Percentiles rank a stretch among this genome's conserved stretches.
Conservation (phyloP, 176 grass and related monocot species). For the Cenchrus americanus region DNA sequence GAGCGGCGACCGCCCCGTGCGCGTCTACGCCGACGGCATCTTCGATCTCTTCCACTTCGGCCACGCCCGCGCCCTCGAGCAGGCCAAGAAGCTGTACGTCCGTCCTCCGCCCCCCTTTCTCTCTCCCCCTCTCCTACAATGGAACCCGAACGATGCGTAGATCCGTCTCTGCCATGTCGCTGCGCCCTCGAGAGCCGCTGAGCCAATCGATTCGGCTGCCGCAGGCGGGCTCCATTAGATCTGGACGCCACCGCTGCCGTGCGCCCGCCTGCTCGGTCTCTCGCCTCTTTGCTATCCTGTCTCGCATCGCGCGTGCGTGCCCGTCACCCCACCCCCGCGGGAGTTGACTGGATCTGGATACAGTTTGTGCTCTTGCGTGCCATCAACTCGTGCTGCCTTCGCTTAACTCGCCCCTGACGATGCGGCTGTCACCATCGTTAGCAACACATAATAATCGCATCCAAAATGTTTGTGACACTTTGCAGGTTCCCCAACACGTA, state of each 20-base stretch:
- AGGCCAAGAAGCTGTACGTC: conserved; percentile 82
- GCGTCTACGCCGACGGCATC: conserved; percentile 98
- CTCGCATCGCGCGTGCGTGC: background rate
- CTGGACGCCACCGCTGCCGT: background rate
- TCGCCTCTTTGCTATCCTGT: background rate
- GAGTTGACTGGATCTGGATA: background rate
- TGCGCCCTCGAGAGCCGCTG: background rate
- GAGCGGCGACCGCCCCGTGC: conserved; percentile 50
- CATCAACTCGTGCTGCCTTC: background rate
- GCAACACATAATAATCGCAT: background rate
- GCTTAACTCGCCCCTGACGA: background rate
- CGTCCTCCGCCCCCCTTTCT: background rate
- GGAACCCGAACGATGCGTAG: background rate
- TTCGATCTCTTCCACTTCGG: conserved; percentile 99
- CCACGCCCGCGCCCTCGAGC: conserved; percentile 95
- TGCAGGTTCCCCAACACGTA: conserved; percentile 93
- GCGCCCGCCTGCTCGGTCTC: background rate
- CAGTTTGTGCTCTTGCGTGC: background rate
- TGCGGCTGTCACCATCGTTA: background rate
- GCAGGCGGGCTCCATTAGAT: background rate
- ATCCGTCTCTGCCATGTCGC: background rate
- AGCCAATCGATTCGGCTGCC: background rate
- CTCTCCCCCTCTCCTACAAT: background rate
- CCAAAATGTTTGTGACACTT: background rate
- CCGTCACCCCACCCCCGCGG: background rate